Evolutionary conservation across 176 grass and related monocot genomes (phyloP).

Genomic region (Musa schizocarpa): DNA sequence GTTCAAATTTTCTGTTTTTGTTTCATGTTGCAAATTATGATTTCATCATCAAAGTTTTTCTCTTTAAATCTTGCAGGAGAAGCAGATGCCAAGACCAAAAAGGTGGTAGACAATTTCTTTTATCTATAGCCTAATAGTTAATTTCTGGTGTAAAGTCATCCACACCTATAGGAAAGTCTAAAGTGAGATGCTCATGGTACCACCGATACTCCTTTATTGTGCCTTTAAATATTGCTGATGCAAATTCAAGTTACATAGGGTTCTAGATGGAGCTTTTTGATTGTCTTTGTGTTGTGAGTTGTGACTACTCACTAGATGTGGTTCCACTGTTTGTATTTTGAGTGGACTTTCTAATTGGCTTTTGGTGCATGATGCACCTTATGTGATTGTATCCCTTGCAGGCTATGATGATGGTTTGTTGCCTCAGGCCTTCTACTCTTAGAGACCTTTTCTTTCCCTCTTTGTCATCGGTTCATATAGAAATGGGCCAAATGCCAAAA

Average conservation of each 20-base stretch:
- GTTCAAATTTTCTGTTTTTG: not conserved
- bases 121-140: not conserved
- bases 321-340: not conserved
- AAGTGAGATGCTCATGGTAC: not conserved
- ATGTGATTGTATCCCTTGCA: too few relatives aligned
- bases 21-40: not conserved
- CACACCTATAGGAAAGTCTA: not conserved
- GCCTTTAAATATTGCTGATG: not conserved
- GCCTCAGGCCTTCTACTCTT: too few relatives aligned
- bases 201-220: not conserved
- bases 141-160: too few relatives aligned
- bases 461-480: too few relatives aligned
- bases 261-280: not conserved
- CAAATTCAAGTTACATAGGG: not conserved
- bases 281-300: not conserved
- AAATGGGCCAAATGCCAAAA: too few relatives aligned
- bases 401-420: too few relatives aligned
- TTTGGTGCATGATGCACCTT: too few relatives aligned
- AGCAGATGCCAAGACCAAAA: conserved; percentile 33
- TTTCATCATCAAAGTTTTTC: not conserved
- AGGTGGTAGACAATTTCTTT: conserved; percentile 22
- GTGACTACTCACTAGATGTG: not conserved
- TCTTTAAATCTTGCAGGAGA: conserved; percentile 18
- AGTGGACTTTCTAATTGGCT: too few relatives aligned
- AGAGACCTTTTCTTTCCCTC: too few relatives aligned